Base-by-base conservation (phyloP, 2,329 filamentous ascomycete genomes). In the Fusarium poae region DNA sequence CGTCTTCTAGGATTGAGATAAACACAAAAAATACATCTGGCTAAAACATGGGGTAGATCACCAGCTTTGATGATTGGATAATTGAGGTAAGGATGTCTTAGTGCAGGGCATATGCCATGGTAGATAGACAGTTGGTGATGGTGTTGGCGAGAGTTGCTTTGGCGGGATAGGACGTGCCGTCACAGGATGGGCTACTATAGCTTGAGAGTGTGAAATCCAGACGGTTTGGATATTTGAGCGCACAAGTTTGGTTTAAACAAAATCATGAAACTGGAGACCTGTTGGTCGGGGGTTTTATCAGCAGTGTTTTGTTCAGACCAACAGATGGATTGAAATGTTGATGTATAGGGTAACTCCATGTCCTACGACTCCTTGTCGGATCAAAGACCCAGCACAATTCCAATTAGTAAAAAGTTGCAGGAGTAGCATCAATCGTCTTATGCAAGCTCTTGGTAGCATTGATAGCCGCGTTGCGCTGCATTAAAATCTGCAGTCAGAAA, bases 31-130 rank as follows among this genome's bases (percentile, higher is more conserved):
- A 59, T 63, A 48, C 57, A 44, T 69, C 57, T 67, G 43, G 56
- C 70, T 72, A 71, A 73, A 74, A 65, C 66, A 73, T 62, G 72
- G 72, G 72, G 70, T 73, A 74, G 45, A 44, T 29, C 37, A 45
- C 51, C 42, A 27, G 18, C 46, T 50, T 34, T 15, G 21, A 6
- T 63, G 29, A 72, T 74, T 72, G 70, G 72, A 51, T 46, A 63
- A 68, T 68, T 49, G 58, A 57, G 55, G 40, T 55, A 57, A 34
- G 57, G 68, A 50, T 61, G 52, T 27, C 32, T 54, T 15, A 57
- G 53, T 50, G 58, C 20, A 57, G 45, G 45, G 40, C 10, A 21
- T 44, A 6, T 27, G 18, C 8, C 42, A 50, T n/a, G 43, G 29
- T 30, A 25, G 40, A 57, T 67, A 67, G n/a, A 5, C 35, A 39